A percentile compares a stretch with the other conserved stretches of the same genome.
phyloP scores from a whole-genome alignment of 108 stramenopile genomes.

The Stephanodiscus triporus region DNA sequence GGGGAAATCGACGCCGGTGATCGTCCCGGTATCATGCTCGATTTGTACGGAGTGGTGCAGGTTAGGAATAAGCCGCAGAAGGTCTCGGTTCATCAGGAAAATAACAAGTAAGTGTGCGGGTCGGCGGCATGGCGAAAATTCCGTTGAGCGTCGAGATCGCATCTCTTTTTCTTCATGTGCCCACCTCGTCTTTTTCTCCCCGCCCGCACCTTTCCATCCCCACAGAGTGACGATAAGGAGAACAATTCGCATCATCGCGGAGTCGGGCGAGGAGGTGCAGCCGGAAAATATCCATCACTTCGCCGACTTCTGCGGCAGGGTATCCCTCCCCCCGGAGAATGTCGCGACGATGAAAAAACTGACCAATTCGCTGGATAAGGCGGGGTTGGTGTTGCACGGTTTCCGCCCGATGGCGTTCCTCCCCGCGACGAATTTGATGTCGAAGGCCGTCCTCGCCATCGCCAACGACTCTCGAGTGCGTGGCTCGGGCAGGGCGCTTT shows the following conservation, averaged over 20 bases:
- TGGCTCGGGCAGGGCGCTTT: constrained; percentile 63
- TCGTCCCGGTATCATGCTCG: constrained; percentile 63
- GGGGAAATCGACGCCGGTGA: constrained; percentile 11
- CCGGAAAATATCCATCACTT: constrained; percentile 31
- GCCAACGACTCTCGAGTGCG: constrained; percentile 58
- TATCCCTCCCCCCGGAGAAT: constrained; percentile 32
- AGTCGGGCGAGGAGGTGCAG: constrained; percentile 23
- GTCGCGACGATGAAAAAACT: constrained; percentile 25
- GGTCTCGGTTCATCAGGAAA: constrained; percentile 59
- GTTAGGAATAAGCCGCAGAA: constrained; percentile 57
- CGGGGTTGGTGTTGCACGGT: constrained; percentile 59
- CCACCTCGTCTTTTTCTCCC: no score
- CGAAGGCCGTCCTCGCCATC: constrained; percentile 46
- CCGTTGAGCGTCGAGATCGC: no score
- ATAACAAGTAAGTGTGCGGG: constrained; percentile 52
- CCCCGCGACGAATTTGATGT: constrained; percentile 29
- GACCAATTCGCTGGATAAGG: constrained; percentile 37
- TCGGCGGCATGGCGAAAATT: neutral
- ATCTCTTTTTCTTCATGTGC: neutral
- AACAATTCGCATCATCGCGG: constrained; percentile 18
- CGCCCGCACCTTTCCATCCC: neutral
- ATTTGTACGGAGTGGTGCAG: constrained; percentile 63
- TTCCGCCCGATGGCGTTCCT: constrained; percentile 61
- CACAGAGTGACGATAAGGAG: constrained; percentile 20
- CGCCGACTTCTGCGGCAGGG: constrained; percentile 44